phyloP scores from a whole-genome alignment of 805 yeast genomes.

The Ogataea nakhonphanomensis region DNA sequence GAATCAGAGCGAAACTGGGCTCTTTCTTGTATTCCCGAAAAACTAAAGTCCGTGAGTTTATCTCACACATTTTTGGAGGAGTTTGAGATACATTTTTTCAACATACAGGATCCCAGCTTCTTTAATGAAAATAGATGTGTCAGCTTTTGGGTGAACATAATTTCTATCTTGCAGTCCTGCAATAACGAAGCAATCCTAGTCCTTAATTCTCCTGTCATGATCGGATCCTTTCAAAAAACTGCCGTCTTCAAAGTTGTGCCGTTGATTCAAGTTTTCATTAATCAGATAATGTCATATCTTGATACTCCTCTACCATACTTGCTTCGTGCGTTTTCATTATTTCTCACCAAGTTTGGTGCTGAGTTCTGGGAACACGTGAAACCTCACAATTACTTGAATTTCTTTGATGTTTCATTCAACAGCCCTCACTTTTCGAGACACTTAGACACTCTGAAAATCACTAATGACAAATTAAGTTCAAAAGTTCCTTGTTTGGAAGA shows the following conservation, averaged over 20 bases:
- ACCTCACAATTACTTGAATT: slow-evolving; percentile 51
- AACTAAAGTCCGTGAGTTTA: slow-evolving; percentile 20
- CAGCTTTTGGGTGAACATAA: slow-evolving; percentile 46
- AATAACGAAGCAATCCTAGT: slow-evolving; percentile 35
- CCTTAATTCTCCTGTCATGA: slow-evolving; percentile 26
- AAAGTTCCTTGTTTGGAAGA: slow-evolving; percentile 35
- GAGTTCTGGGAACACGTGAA: slow-evolving; percentile 54
- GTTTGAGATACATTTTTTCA: slow-evolving; percentile 46
- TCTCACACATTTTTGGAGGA: slow-evolving; percentile 50
- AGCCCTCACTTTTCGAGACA: slow-evolving; percentile 45
- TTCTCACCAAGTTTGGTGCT: slow-evolving; percentile 40
- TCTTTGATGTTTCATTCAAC: slow-evolving; percentile 57
- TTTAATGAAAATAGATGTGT: slow-evolving; percentile 42
- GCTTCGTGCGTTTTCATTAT: slow-evolving; percentile 46
- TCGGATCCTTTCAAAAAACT: slow-evolving; percentile 20
- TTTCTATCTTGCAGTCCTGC: slow-evolving; percentile 35
- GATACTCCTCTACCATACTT: slow-evolving; percentile 50
- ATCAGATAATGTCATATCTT: slow-evolving; percentile 50
- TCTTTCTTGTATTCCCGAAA: slow-evolving; percentile 25
- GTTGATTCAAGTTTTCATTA: slow-evolving; percentile 40
- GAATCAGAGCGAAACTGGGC: slow-evolving; percentile 49
- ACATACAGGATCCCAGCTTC: slow-evolving; percentile 50
- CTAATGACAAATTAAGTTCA: slow-evolving; percentile 1
- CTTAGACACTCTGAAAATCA: slow-evolving; percentile 26
- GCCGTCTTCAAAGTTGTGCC: slow-evolving; percentile 34